phyloP scores from a whole-genome alignment of 257 asterid genomes.

The Ophiorrhiza pumila region DNA sequence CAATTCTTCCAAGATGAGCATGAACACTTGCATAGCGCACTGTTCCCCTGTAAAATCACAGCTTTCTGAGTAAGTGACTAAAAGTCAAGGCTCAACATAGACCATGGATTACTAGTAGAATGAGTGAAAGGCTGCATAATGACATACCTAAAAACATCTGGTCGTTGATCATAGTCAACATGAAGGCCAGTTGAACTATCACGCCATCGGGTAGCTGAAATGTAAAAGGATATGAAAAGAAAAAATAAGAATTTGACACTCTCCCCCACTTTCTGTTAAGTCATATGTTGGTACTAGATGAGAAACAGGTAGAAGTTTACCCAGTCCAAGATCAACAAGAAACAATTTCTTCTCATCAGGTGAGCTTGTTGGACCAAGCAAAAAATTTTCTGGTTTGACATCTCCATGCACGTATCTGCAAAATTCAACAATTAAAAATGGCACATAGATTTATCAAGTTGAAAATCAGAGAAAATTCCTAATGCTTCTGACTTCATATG shows the following conservation, averaged over 20 bases:
- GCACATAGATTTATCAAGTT: neutral
- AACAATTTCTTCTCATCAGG: constrained; percentile 69
- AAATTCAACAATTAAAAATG: neutral
- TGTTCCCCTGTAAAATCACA: constrained; percentile 63
- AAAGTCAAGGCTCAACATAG: neutral
- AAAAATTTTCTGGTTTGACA: constrained; percentile 74
- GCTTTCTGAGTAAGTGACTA: neutral
- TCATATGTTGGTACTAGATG: neutral
- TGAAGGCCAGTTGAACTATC: constrained; percentile 55
- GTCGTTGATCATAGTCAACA: constrained; percentile 74
- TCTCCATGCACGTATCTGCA: constrained; percentile 76
- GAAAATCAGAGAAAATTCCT: neutral
- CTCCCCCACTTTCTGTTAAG: neutral
- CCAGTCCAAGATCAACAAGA: constrained; percentile 75
- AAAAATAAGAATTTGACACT: neutral
- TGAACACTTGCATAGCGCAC: constrained; percentile 86
- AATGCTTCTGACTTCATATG: neutral
- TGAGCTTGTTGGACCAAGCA: constrained; percentile 79
- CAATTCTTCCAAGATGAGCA: constrained; percentile 81
- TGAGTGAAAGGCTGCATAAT: neutral
- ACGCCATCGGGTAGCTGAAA: constrained; percentile 69
- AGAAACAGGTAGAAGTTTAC: constrained; percentile 25
- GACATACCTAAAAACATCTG: constrained; percentile 66
- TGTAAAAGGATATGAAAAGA: constrained; percentile 9
- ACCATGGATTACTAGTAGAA: neutral